These are phyloP conservation scores for Lepidium aucheri DNA, from an alignment of 345 rosid genomes.

Conservation along the genomic window DNA sequence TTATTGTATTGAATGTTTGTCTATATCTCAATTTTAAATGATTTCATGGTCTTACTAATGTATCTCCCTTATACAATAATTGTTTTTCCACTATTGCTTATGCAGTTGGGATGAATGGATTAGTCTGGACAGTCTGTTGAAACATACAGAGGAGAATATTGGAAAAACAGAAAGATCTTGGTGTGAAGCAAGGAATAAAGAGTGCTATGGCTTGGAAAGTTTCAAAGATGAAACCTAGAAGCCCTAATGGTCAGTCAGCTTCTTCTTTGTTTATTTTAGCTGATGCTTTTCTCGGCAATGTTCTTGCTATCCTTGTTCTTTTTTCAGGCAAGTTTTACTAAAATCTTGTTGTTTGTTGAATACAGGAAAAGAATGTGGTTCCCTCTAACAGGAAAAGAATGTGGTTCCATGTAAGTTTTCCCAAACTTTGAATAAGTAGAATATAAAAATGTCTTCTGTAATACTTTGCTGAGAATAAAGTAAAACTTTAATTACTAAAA, in stretches of 20 bases:
- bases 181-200: slow-evolving; percentile 29
- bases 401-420: too few species aligned
- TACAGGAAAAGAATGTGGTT: slow-evolving; percentile 43
- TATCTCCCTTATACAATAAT: neutral
- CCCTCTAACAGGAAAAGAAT: slow-evolving; percentile 40
- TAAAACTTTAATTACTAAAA: too few species aligned
- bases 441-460: too few species aligned
- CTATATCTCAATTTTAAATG: neutral
- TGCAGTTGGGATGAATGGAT: slow-evolving; percentile 94
- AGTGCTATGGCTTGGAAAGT: slow-evolving; percentile 34
- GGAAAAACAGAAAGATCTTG: slow-evolving; percentile 31
- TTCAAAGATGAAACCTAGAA: slow-evolving; percentile 38
- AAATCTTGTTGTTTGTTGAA: slow-evolving; percentile 3
- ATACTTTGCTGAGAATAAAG: too few species aligned
- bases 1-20: neutral
- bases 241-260: slow-evolving; percentile 39
- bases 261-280: neutral
- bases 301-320: neutral
- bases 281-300: neutral
- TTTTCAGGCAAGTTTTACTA: neutral
- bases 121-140: slow-evolving; percentile 48
- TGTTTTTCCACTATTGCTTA: neutral
- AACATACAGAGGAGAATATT: slow-evolving; percentile 48
- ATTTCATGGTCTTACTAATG: neutral
- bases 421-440: too few species aligned